These are phyloP conservation scores for Dryas drummondii DNA, from an alignment of 306 rosid species.

Conservation along the genomic window DNA sequence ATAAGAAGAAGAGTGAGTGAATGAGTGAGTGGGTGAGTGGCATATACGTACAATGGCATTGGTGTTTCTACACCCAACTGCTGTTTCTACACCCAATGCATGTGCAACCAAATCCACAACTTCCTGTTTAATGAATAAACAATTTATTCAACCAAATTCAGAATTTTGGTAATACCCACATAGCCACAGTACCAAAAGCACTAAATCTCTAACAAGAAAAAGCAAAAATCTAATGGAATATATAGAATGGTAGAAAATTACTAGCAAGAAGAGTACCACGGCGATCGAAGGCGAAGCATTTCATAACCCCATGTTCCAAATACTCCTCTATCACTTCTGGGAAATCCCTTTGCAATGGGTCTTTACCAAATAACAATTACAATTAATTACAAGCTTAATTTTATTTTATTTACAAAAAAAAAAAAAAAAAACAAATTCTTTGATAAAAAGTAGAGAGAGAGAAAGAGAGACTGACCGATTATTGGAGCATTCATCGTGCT, in stretches of 20 bases:
- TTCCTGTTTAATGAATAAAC: background rate
- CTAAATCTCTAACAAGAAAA: background rate
- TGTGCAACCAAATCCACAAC: background rate
- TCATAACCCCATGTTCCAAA: slow-evolving; percentile 85
- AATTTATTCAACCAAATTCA: background rate
- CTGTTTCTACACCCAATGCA: background rate
- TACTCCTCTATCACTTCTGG: slow-evolving; percentile 98
- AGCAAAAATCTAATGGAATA: background rate
- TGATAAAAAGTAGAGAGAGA: background rate
- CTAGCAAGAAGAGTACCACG: slow-evolving; percentile 98
- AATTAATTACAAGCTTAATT: background rate
- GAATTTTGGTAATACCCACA: background rate
- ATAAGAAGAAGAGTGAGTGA: no score
- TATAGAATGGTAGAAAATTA: slow-evolving; percentile 26
- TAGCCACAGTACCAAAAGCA: background rate
- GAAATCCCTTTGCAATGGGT: slow-evolving; percentile 92
- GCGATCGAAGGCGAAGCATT: slow-evolving; percentile 88
- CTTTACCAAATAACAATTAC: slow-evolving; percentile 34
- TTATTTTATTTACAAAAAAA: background rate
- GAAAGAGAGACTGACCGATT: slow-evolving; percentile 44
- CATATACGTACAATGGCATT: no score
- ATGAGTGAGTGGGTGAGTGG: no score
- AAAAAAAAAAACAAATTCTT: background rate
- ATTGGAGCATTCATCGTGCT: slow-evolving; percentile 57
- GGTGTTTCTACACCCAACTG: background rate